These are phyloP conservation scores for Cladosporium sp. DNA, from an alignment of 2,329 filamentous ascomycete species.

Conservation along the genomic window DNA sequence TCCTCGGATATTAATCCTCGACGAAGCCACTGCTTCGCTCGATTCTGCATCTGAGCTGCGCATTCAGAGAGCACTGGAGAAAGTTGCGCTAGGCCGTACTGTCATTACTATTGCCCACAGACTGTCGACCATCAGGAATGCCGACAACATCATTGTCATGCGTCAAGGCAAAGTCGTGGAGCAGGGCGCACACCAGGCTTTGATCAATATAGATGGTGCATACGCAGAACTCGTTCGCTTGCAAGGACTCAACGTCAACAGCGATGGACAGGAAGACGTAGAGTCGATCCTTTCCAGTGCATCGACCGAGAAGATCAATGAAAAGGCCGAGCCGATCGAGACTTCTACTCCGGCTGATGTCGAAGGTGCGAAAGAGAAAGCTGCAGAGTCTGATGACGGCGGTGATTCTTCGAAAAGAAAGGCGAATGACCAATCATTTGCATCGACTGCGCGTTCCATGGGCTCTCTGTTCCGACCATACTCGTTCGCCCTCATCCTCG, in stretches of 20 bases:
- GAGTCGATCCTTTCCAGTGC: not conserved
- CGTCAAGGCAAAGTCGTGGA: slow-evolving; percentile 35
- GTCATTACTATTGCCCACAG: slow-evolving; percentile 41
- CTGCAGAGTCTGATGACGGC: not conserved
- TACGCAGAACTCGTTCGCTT: slow-evolving; percentile 45
- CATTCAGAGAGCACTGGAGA: slow-evolving; percentile 37
- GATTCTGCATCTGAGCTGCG: slow-evolving; percentile 24
- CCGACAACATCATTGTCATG: slow-evolving; percentile 42
- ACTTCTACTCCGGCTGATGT: not conserved
- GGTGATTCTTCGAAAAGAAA: not conserved
- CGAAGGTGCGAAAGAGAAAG: not conserved
- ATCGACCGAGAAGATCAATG: not conserved
- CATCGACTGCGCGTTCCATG: not conserved
- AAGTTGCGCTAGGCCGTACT: slow-evolving; percentile 32
- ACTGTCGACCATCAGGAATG: slow-evolving; percentile 37
- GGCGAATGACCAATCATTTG: not conserved
- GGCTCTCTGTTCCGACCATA: slow-evolving; percentile 2
- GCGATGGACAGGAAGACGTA: not conserved
- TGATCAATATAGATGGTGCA: slow-evolving; percentile 18
- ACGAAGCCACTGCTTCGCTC: slow-evolving; percentile 40
- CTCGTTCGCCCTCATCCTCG: not conserved
- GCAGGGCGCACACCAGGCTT: slow-evolving; percentile 33
- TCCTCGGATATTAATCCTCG: slow-evolving; percentile 38
- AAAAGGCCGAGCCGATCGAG: not conserved
- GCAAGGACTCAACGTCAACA: slow-evolving; percentile 40